Evolutionary conservation across 1,139 yeast species (phyloP).

Genomic region (Protomyces macrosporus): DNA sequence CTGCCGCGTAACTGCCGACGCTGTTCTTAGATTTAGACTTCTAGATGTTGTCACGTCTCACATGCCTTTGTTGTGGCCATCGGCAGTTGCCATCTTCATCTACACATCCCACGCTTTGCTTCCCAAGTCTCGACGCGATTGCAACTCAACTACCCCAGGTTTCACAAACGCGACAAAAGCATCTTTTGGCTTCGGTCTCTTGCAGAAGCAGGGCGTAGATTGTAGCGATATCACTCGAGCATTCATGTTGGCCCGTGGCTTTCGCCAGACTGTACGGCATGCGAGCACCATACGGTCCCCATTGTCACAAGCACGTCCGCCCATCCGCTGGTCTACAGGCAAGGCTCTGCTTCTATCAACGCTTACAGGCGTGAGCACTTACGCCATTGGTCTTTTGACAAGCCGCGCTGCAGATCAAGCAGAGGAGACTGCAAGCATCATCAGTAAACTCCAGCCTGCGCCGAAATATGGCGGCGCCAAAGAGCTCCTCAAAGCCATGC

Average conservation of each 20-base stretch:
- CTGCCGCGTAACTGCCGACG: too few species aligned
- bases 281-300: not conserved
- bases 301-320: not conserved
- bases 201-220: not conserved
- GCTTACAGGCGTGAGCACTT: constrained; percentile 14
- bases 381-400: constrained; percentile 12
- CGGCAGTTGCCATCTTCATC: too few species aligned
- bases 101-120: too few species aligned
- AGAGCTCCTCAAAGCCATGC: constrained; percentile 46
- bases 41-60: too few species aligned
- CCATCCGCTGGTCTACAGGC: constrained; percentile 22
- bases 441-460: not conserved
- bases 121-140: too few species aligned
- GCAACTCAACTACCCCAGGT: too few species aligned
- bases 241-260: not conserved
- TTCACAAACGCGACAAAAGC: too few species aligned
- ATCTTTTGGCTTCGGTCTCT: too few species aligned
- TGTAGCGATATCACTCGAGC: not conserved
- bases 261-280: not conserved
- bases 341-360: constrained; percentile 17
- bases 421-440: constrained; percentile 3
- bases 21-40: too few species aligned
- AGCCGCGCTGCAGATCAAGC: not conserved
- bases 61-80: too few species aligned
- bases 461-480: constrained; percentile 43